Evolutionary conservation across 768 basidiomycete genomes (phyloP), one percentile per base, ranked within the genome.

Genomic region (Cystofilobasidium macerans): DNA sequence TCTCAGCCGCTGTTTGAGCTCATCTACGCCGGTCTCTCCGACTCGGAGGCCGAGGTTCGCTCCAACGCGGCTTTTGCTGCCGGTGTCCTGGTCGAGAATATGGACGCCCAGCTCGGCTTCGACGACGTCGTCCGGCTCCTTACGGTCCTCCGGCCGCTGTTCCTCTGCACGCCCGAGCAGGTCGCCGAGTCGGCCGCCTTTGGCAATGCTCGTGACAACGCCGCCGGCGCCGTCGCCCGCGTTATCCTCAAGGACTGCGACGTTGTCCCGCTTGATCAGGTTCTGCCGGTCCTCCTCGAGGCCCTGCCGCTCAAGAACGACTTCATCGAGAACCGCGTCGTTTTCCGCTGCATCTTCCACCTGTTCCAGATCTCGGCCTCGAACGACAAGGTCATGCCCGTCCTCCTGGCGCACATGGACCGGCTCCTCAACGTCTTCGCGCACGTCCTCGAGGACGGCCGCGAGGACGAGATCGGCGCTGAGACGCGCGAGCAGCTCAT

Each of bases 51-150:
- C n/a, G 94, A 98, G 77, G 93, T 98, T 12, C 85, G 88, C 71
- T 92, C 89, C 77, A 98, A 98, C 72, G 91, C 92, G 24, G 91
- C 92, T 20, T 99, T 95, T 75, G 94, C 93, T 38, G 81, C 84
- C 38, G 94, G 95, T 67, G 85, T 94, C 47, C 83, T 99, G 64
- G 83, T 97, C 69, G 89, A 93, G 78, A 83, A 91, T 78, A 85
- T 89, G 9, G 80, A 85, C 54, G 75, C 84, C 64, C 61, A 68
- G 61, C 61, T 68, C 40, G 57, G 57, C 18, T 62, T 63, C 33
- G 54, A 68, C 56, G 91, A 99, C 75, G 82, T 97, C 43, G 77
- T 85, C 45, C 81, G 80, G 67, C 80, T 98, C 48, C 87, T 98
- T 57, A 78, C 78, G 40, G 85, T 85, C 0, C 84, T 98, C 54